These are phyloP conservation scores for Euclidium syriacum DNA, from an alignment of 345 rosid species.

Conservation along the genomic window DNA sequence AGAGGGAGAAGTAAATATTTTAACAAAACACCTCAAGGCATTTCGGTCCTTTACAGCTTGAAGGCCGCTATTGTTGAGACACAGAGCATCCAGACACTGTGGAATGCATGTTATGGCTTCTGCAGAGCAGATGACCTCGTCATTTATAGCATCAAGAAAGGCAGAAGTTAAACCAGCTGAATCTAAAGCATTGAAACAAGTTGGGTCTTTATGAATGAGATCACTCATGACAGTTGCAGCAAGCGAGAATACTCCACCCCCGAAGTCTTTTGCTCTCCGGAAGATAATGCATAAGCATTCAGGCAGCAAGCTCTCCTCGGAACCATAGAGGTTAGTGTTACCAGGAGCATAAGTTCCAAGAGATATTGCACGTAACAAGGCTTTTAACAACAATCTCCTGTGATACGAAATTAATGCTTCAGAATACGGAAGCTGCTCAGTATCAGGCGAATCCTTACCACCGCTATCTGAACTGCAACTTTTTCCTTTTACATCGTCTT, in stretches of 20 bases:
- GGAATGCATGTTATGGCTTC: conserved; percentile 96
- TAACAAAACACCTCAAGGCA: conserved; percentile 87
- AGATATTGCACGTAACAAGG: conserved; percentile 81
- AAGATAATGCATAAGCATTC: conserved; percentile 81
- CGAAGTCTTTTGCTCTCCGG: conserved; percentile 81
- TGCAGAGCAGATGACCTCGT: conserved; percentile 77
- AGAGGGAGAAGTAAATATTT: conserved; percentile 77
- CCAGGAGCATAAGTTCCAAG: conserved; percentile 96
- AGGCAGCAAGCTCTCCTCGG: conserved; percentile 83
- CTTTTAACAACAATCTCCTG: conserved; percentile 71
- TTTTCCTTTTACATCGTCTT: conserved; percentile 48
- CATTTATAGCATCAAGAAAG: conserved; percentile 86
- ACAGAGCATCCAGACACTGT: conserved; percentile 94
- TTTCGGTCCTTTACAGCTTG: conserved; percentile 82
- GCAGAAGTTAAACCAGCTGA: conserved; percentile 91
- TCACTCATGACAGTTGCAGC: conserved; percentile 97
- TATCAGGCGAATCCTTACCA: conserved; percentile 45
- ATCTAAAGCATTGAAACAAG: conserved; percentile 76
- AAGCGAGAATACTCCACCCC: conserved; percentile 96
- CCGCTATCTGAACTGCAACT: conserved; percentile 45
- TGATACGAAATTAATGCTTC: conserved; percentile 81
- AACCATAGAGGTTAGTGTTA: conserved; percentile 67
- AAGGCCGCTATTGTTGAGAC: conserved; percentile 83
- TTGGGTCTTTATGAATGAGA: conserved; percentile 96
- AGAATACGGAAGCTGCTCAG: conserved; percentile 60